Base-by-base conservation (phyloP, 208 protist genomes). In the Acanthamoeba sp. region DNA sequence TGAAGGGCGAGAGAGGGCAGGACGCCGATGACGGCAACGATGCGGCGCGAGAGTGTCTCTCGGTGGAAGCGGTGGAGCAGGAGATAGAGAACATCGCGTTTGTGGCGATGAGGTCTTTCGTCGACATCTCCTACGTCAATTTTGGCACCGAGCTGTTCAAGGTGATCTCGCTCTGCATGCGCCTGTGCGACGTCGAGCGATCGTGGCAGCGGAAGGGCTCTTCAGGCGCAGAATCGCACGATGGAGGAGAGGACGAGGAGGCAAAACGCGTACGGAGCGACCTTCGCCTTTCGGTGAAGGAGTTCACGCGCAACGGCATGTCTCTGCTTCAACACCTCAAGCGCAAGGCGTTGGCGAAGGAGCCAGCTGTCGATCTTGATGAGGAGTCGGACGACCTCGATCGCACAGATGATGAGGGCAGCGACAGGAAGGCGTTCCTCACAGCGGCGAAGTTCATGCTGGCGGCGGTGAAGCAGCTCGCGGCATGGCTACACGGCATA, bases 111-210 rank as follows among this genome's bases (percentile, higher is more conserved):
- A 9, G n/a, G 24, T 38, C 71, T 7, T 50, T 82, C 38, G 71
- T 12, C 27, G 38, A 82, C 24, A n/a, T 82, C 9, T 82, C 71
- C 71, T 82, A 82, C 71, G 38, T 82, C 71, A 38, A 82, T 16
- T 82, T 82, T 50, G 71, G 71, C 34, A 36, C 38, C 1, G 32
- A 29, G 38, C 71, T 82, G 38, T 82, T 34, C 40, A 82, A 29
- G 71, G 71, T 82, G 1, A 82, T 82, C 36, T 82, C 71, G 38
- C 71, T 82, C 0, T 82, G 71, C 71, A 82, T 82, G 34, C 38
- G 71, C 71, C 16, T 82, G 71, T 52, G 71, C 71, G 40, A 82
- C 32, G 71, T 22, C 34, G 71, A 82, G 18, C 66, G 66, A 27
- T 62, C 55, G 55, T 62, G 55, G 55, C 55, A n/a, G n/a, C n/a